Conservation (phyloP, 306 rosid genomes). For the Prunus mira region DNA sequence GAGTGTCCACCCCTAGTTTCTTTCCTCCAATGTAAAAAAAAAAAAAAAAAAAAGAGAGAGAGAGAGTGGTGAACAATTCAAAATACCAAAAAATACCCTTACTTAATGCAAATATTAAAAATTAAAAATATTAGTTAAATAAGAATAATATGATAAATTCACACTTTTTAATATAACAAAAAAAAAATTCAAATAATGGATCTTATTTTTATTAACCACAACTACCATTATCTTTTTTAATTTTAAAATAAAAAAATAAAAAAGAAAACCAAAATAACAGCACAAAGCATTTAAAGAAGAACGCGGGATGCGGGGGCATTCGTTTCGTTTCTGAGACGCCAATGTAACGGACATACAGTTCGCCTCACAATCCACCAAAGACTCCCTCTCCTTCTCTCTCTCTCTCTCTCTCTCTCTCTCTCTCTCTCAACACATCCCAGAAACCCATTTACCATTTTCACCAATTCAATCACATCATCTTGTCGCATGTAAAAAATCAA, state of each 20-base stretch:
- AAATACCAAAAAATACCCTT: no score
- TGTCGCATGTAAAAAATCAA: not conserved
- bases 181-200: no score
- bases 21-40: no score
- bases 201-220: no score
- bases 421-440: not conserved
- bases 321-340: slow-evolving; percentile 17
- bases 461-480: not conserved
- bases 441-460: slow-evolving; percentile 4
- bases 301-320: slow-evolving; percentile 36
- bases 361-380: slow-evolving; percentile 14
- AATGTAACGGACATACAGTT: slow-evolving; percentile 40
- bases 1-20: no score
- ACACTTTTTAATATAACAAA: no score
- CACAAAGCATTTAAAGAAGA: not conserved
- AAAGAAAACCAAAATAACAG: not conserved
- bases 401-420: not conserved
- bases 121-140: no score
- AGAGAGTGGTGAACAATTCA: no score
- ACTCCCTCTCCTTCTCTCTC: not conserved
- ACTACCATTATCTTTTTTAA: no score
- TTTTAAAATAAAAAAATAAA: not conserved
- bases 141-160: no score
- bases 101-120: no score
- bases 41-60: no score